Percentiles rank a stretch among this genome's conserved stretches.
These are phyloP conservation scores for Suillus luteus DNA, from an alignment of 768 basidiomycete species.

Conservation along the genomic window DNA sequence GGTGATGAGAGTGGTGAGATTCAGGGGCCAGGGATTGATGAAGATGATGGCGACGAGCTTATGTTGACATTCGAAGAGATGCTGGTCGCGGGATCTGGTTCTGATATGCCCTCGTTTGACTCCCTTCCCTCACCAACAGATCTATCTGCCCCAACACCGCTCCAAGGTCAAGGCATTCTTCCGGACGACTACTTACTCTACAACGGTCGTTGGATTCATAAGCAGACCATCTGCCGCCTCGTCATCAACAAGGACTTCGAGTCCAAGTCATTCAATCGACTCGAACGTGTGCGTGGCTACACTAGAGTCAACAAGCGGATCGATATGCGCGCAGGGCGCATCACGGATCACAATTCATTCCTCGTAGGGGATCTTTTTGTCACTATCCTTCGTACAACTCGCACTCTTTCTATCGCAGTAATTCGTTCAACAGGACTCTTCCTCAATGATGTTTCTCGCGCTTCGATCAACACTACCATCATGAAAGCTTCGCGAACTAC, in stretches of 20 bases:
- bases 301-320: not conserved
- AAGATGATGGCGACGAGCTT: too few species aligned
- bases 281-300: not conserved
- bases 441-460: not conserved
- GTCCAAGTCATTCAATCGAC: not conserved
- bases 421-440: not conserved
- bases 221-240: not conserved
- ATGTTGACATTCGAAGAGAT: too few species aligned
- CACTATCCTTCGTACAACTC: not conserved
- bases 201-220: constrained; percentile 8
- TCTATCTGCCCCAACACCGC: too few species aligned
- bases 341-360: not conserved
- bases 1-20: too few species aligned
- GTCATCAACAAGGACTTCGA: constrained; percentile 6
- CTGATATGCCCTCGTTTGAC: not conserved
- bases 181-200: not conserved
- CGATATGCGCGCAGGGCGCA: not conserved
- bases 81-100: too few species aligned
- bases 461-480: not conserved
- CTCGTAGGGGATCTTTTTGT: not conserved
- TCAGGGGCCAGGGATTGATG: too few species aligned
- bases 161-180: not conserved
- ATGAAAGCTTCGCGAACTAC: not conserved
- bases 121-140: too few species aligned
- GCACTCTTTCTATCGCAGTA: too few species aligned